phyloP scores from a whole-genome alignment of 805 yeast genomes.

The Spathaspora passalidarum region DNA sequence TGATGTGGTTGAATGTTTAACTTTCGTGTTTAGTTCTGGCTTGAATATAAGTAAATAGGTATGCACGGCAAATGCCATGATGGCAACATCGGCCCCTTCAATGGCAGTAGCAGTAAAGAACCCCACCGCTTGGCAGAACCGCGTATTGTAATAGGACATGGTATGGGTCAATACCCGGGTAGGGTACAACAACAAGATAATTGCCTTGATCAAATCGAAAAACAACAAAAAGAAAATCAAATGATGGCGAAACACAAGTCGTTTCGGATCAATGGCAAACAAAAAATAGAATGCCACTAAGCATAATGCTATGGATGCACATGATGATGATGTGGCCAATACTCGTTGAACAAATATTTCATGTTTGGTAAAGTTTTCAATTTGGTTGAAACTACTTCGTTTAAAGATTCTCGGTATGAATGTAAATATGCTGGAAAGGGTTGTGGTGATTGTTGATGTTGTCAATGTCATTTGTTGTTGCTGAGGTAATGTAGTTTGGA shows the following conservation, averaged over 20 bases:
- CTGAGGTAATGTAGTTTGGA: constrained; percentile 21
- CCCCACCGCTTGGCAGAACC: constrained; percentile 66
- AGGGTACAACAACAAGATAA: constrained; percentile 67
- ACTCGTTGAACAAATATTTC: constrained; percentile 31
- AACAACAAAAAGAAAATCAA: constrained; percentile 64
- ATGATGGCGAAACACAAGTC: constrained; percentile 65
- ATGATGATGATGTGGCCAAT: constrained; percentile 37
- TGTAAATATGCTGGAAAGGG: background rate
- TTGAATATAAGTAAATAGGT: constrained; percentile 70
- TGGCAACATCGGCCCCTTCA: constrained; percentile 86
- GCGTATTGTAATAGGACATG: constrained; percentile 43
- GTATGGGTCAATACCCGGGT: constrained; percentile 46
- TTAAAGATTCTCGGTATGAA: background rate
- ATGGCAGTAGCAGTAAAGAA: constrained; percentile 77
- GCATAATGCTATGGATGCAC: constrained; percentile 45
- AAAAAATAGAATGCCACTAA: constrained; percentile 57
- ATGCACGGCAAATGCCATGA: constrained; percentile 78
- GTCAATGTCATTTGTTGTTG: constrained; percentile 16
- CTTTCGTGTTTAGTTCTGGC: constrained; percentile 47
- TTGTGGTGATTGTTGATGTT: constrained; percentile 15
- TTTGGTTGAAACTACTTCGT: constrained; percentile 4
- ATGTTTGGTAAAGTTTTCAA: constrained; percentile 23
- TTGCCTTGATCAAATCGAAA: constrained; percentile 74
- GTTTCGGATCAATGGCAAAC: constrained; percentile 60
- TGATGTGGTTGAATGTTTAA: constrained; percentile 27